Evolutionary conservation across 2,329 filamentous ascomycete genomes (phyloP).

Genomic region (Trichophyton simii): DNA sequence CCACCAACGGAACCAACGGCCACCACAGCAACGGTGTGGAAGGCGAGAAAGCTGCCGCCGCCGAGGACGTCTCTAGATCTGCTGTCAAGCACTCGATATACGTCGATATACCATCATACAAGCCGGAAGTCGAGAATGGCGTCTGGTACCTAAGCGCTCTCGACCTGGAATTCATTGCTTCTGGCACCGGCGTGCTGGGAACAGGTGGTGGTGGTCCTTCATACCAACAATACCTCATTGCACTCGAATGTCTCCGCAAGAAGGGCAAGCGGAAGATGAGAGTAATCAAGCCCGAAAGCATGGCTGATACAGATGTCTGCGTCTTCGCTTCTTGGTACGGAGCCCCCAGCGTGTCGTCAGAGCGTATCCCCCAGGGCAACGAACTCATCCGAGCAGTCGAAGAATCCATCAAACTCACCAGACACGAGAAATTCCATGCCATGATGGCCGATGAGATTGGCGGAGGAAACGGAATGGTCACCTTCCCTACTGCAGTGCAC

Average conservation of each 20-base stretch:
- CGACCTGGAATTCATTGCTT: slow-evolving; percentile 28
- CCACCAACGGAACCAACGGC: not conserved
- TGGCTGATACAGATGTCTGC: slow-evolving; percentile 30
- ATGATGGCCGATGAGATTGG: slow-evolving; percentile 26
- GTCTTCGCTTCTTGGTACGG: slow-evolving; percentile 38
- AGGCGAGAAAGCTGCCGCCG: slow-evolving; percentile 7
- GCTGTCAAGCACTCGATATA: slow-evolving; percentile 11
- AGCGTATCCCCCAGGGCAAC: slow-evolving; percentile 18
- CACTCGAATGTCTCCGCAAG: slow-evolving; percentile 28
- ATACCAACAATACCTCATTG: slow-evolving; percentile 37
- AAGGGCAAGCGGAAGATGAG: slow-evolving; percentile 26
- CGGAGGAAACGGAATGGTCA: slow-evolving; percentile 29
- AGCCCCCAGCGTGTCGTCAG: slow-evolving; percentile 21
- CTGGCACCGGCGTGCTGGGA: slow-evolving; percentile 27
- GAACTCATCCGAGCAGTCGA: slow-evolving; percentile 26
- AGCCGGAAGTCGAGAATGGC: slow-evolving; percentile 20
- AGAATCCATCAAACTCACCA: slow-evolving; percentile 21
- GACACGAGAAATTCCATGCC: slow-evolving; percentile 27
- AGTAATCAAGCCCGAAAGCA: slow-evolving; percentile 28
- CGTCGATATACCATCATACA: slow-evolving; percentile 21
- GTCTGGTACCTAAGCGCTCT: slow-evolving; percentile 28
- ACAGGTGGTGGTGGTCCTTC: slow-evolving; percentile 32
- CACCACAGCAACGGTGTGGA: slow-evolving; percentile 9
- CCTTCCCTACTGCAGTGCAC: slow-evolving; percentile 33
- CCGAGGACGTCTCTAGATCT: slow-evolving; percentile 6